Conservation (phyloP, 2,329 filamentous ascomycete genomes). For the Clonostachys solani region DNA sequence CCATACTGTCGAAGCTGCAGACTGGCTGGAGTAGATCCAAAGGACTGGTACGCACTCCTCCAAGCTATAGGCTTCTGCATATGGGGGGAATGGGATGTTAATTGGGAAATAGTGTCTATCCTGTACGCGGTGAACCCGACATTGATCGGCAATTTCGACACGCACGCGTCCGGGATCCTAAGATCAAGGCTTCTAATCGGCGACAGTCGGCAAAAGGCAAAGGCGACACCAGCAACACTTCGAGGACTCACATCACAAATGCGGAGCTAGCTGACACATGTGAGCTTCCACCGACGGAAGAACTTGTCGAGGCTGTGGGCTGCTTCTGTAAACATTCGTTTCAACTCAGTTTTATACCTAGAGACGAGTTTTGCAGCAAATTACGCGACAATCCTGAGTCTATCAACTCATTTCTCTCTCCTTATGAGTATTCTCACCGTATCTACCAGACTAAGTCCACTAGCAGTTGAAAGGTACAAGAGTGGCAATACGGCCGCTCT, state of each 20-base stretch:
- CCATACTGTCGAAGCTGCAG: constrained; percentile 47
- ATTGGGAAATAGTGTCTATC: constrained; percentile 36
- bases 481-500: constrained; percentile 46
- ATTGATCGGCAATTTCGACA: constrained; percentile 52
- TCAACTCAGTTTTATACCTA: constrained; percentile 55
- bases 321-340: constrained; percentile 53
- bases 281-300: constrained; percentile 39
- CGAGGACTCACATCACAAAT: too few relatives aligned
- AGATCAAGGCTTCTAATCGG: constrained; percentile 9
- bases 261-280: constrained; percentile 36
- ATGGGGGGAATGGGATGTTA: neutral
- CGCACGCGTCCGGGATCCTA: constrained; percentile 45
- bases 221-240: too few relatives aligned
- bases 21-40: constrained; percentile 41
- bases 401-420: constrained; percentile 49
- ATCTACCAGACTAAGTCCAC: constrained; percentile 48
- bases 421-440: constrained; percentile 51
- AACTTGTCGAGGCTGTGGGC: constrained; percentile 47
- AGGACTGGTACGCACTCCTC: constrained; percentile 40
- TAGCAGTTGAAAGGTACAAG: constrained; percentile 41
- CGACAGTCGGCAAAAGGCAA: constrained; percentile 6
- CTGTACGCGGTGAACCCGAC: constrained; percentile 48
- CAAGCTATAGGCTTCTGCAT: neutral
- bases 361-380: constrained; percentile 40
- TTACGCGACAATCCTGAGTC: constrained; percentile 40